Evolutionary conservation across 2,329 filamentous ascomycete genomes (phyloP).

Genomic region (Sporothrix pallida): DNA sequence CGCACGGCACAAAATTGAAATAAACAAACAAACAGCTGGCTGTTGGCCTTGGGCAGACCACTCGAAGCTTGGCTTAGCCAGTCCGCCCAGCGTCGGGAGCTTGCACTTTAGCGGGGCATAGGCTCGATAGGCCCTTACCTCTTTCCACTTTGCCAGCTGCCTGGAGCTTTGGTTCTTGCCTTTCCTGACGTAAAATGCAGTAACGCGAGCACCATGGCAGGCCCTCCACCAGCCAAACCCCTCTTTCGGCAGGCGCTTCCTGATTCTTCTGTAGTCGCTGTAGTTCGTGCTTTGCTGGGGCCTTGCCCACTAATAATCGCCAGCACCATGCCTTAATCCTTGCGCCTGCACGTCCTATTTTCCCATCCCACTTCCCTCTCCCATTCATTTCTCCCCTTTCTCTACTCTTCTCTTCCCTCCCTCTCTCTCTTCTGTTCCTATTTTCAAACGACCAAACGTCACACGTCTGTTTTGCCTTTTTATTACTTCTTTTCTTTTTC

Average conservation of each 20-base stretch:
- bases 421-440: neutral
- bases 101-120: conserved; percentile 24
- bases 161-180: conserved; percentile 24
- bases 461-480: conserved; percentile 32
- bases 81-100: conserved; percentile 22
- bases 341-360: conserved; percentile 26
- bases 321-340: conserved; percentile 24
- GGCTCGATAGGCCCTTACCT: conserved; percentile 5
- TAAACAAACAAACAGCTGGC: neutral
- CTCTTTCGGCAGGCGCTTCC: conserved; percentile 27
- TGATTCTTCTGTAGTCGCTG: neutral
- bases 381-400: conserved; percentile 9
- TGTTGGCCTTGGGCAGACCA: no score
- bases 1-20: neutral
- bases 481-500: neutral
- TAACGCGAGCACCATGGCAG: neutral
- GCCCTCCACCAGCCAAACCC: conserved; percentile 18
- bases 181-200: conserved; percentile 19
- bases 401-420: neutral
- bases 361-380: conserved; percentile 34
- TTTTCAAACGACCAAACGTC: conserved; percentile 32
- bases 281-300: neutral
- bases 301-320: conserved; percentile 12
- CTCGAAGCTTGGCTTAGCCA: neutral
- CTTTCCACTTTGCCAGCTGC: conserved; percentile 12